Percentiles rank a stretch among this genome's conserved stretches.
These are phyloP conservation scores for Odonthalia washingtoniensis DNA, from an alignment of 31 red algal species.

Conservation along the genomic window DNA sequence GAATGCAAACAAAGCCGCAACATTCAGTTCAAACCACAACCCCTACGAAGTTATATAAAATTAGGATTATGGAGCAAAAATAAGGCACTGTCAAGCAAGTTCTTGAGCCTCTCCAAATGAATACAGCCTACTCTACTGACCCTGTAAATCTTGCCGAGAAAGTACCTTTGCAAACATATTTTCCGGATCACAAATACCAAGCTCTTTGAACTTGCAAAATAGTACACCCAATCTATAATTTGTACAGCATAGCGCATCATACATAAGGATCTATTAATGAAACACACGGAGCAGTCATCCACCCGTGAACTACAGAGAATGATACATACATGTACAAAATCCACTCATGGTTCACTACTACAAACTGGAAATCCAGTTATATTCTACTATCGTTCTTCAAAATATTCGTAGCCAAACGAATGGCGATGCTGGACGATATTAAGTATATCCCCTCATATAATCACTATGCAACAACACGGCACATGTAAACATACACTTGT, in stretches of 20 bases:
- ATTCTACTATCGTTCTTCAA: constrained; percentile 1
- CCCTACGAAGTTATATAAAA: constrained; percentile 42
- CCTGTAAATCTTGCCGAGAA: not conserved
- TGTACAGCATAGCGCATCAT: not conserved
- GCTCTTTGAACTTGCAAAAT: constrained; percentile 40
- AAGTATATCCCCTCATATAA: too few species aligned
- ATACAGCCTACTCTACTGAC: not conserved
- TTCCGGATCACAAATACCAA: constrained; percentile 14
- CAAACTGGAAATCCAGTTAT: not conserved
- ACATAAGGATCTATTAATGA: not conserved
- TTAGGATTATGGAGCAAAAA: constrained; percentile 40
- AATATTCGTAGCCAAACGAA: not conserved
- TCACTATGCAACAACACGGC: too few species aligned
- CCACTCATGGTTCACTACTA: not conserved
- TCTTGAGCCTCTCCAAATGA: constrained; percentile 8
- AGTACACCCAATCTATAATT: constrained; percentile 23
- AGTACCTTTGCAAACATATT: constrained; percentile 32
- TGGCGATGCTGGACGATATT: not conserved
- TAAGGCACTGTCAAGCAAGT: constrained; percentile 19
- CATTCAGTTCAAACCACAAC: constrained; percentile 33
- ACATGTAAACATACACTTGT: too few species aligned
- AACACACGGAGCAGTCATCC: constrained; percentile 25
- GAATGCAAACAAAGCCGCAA: not conserved
- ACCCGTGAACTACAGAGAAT: not conserved
- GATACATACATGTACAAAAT: not conserved